phyloP scores from a whole-genome alignment of 2,329 filamentous ascomycete genomes.

The Hypoxylon sp. region DNA sequence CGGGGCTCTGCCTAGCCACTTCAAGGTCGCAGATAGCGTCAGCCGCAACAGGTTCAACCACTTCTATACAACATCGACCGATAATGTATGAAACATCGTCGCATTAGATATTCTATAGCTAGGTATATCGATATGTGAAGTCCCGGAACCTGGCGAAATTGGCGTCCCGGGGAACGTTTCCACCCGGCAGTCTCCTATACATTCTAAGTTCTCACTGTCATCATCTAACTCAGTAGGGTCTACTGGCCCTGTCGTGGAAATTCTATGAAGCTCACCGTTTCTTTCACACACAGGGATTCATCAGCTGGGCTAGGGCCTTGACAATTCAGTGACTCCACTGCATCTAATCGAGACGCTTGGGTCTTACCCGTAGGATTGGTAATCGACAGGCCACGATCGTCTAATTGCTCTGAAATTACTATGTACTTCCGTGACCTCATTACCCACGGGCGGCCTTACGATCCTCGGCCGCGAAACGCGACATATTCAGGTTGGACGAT shows the following conservation, averaged over 20 bases:
- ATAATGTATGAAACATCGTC: conserved; percentile 17
- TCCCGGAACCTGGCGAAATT: conserved; percentile 12
- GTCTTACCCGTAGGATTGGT: conserved; percentile 19
- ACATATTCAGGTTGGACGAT: conserved; percentile 2
- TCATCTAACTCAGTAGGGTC: conserved; percentile 24
- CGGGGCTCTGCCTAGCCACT: conserved; percentile 35
- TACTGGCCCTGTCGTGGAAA: conserved; percentile 14
- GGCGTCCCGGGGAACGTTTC: conserved; percentile 17
- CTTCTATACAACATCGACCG: conserved; percentile 26
- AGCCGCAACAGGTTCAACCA: conserved; percentile 32
- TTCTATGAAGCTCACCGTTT: conserved; percentile 30
- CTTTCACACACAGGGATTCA: conserved; percentile 41
- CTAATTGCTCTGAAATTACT: conserved; percentile 2
- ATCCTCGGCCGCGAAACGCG: background rate
- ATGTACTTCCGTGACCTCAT: conserved; percentile 14
- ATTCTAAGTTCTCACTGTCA: conserved; percentile 26
- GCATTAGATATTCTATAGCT: conserved; percentile 24
- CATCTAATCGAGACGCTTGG: conserved; percentile 29
- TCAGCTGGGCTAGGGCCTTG: conserved; percentile 41
- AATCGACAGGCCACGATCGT: conserved; percentile 17
- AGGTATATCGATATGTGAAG: conserved; percentile 17
- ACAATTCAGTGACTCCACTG: conserved; percentile 29
- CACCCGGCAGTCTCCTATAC: conserved; percentile 14
- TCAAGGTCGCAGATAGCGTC: conserved; percentile 24
- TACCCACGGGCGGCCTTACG: background rate